Evolutionary conservation across 805 yeast species (phyloP).

Genomic region (Kregervanrija delftensis): DNA sequence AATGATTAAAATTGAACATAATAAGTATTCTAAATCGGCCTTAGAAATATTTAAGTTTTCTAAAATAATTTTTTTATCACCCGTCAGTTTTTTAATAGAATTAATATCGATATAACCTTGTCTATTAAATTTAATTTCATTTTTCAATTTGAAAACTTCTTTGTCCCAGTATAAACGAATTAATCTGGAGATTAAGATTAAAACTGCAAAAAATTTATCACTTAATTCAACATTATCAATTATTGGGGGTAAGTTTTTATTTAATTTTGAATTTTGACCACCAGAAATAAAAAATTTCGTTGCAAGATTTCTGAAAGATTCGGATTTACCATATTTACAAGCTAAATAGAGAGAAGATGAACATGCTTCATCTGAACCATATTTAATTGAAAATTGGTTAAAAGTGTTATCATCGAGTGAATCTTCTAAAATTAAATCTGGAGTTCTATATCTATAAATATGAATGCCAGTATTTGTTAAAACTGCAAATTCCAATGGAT

Average conservation of each 20-base stretch:
- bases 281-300: conserved; percentile 46
- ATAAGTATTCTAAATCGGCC: conserved; percentile 55
- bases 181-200: conserved; percentile 69
- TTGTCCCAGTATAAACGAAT: conserved; percentile 75
- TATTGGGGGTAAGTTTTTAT: conserved; percentile 31
- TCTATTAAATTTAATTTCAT: conserved; percentile 28
- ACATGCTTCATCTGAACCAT: conserved; percentile 87
- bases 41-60: conserved; percentile 40
- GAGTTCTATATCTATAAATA: conserved; percentile 70
- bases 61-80: conserved; percentile 28
- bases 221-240: conserved; percentile 79
- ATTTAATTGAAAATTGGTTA: conserved; percentile 62
- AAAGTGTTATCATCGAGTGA: conserved; percentile 60
- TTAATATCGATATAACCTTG: conserved; percentile 30
- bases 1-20: conserved; percentile 64
- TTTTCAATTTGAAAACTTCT: conserved; percentile 47
- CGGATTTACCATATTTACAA: conserved; percentile 63
- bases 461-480: conserved; percentile 75
- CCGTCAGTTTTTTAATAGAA: conserved; percentile 37
- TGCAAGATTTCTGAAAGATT: conserved; percentile 37
- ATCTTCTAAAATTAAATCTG: conserved; percentile 66
- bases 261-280: conserved; percentile 43
- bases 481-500: conserved; percentile 69
- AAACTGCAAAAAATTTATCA: conserved; percentile 86
- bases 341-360: conserved; percentile 81